Evolutionary conservation across 306 rosid species (phyloP).

Genomic region (Cyamopsis tetragonoloba): DNA sequence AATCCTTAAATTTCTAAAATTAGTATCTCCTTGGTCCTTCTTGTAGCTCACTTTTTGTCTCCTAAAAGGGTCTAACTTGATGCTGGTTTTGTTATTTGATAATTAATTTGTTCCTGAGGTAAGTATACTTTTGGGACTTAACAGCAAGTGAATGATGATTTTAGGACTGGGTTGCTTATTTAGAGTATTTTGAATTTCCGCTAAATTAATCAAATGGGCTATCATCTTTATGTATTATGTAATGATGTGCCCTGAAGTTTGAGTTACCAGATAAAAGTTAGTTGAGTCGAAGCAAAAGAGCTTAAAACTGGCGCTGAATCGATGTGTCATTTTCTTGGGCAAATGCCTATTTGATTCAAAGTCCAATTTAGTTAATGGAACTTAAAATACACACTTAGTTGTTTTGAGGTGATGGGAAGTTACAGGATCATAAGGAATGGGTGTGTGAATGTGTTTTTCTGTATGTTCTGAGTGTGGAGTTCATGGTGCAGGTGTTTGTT

Average conservation of each 20-base stretch:
- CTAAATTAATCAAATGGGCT: too few relatives aligned
- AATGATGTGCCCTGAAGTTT: too few relatives aligned
- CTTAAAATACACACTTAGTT: too few relatives aligned
- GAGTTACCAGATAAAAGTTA: too few relatives aligned
- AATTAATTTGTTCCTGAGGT: background rate
- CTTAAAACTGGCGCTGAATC: too few relatives aligned
- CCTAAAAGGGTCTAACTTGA: background rate
- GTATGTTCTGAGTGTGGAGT: slow-evolving; percentile 1
- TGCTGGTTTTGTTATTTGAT: background rate
- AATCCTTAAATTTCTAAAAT: background rate
- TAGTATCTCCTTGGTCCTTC: background rate
- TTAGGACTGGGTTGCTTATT: background rate
- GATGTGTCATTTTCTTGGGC: too few relatives aligned
- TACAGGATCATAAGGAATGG: background rate
- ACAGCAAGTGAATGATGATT: background rate
- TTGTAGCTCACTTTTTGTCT: background rate
- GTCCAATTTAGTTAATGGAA: too few relatives aligned
- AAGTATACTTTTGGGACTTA: too few relatives aligned
- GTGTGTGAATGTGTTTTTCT: background rate
- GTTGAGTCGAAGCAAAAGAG: too few relatives aligned
- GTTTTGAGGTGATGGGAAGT: slow-evolving; percentile 19
- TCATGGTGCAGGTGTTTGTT: slow-evolving; percentile 65
- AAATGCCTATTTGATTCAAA: too few relatives aligned
- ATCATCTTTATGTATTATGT: too few relatives aligned
- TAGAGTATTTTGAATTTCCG: too few relatives aligned